phyloP scores from a whole-genome alignment of 2,329 filamentous ascomycete genomes.

The Penicillium sp. region DNA sequence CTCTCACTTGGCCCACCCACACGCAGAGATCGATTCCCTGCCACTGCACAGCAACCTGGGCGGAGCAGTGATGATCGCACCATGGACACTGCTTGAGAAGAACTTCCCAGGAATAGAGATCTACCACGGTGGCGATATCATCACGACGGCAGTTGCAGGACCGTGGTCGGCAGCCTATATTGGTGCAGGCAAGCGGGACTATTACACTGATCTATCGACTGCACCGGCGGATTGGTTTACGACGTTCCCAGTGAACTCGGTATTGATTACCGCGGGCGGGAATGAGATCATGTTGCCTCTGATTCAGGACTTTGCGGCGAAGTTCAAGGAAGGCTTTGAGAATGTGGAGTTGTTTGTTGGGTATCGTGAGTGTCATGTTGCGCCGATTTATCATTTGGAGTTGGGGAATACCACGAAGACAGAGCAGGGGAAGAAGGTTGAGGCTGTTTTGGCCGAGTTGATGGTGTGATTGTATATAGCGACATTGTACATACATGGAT shows the following conservation, averaged over 20 bases:
- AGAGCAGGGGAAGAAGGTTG: slow-evolving; percentile 40
- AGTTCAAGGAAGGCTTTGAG: slow-evolving; percentile 43
- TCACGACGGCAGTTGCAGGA: slow-evolving; percentile 40
- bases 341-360: slow-evolving; percentile 38
- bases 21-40: slow-evolving; percentile 50
- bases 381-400: slow-evolving; percentile 41
- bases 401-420: slow-evolving; percentile 37
- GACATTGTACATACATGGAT: background rate
- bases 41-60: slow-evolving; percentile 44
- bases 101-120: slow-evolving; percentile 41
- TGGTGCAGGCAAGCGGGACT: slow-evolving; percentile 39
- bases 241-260: slow-evolving; percentile 46
- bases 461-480: slow-evolving; percentile 2
- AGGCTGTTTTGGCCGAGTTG: slow-evolving; percentile 32
- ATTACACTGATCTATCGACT: slow-evolving; percentile 53
- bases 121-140: slow-evolving; percentile 53
- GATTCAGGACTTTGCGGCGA: slow-evolving; percentile 51
- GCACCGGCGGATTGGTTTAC: slow-evolving; percentile 56
- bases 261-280: slow-evolving; percentile 54
- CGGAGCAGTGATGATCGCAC: slow-evolving; percentile 54
- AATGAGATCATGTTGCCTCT: slow-evolving; percentile 58
- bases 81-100: slow-evolving; percentile 56
- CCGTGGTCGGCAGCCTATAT: slow-evolving; percentile 53
- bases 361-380: slow-evolving; percentile 41
- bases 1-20: slow-evolving; percentile 52